phyloP scores from a whole-genome alignment of 108 stramenopile species.

The Parietichytrium sp. region DNA sequence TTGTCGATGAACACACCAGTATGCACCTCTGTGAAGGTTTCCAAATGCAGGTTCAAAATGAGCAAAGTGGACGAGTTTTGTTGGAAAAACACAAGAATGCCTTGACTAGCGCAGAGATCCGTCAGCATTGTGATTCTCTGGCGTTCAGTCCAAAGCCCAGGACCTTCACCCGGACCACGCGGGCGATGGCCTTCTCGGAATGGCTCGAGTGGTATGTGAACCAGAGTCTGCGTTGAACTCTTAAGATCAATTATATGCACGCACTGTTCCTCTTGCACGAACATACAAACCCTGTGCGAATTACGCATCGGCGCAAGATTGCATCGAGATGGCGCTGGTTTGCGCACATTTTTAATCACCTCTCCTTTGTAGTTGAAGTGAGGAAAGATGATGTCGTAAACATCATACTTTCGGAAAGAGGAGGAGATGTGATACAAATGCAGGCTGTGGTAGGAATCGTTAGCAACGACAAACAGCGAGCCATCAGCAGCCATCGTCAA shows the following conservation, averaged over 20 bases:
- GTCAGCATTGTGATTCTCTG: constrained; percentile 20
- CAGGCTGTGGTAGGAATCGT: constrained; percentile 26
- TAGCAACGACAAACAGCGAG: background rate
- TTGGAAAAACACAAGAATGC: background rate
- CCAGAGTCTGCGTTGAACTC: background rate
- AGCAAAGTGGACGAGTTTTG: background rate
- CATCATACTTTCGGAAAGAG: background rate
- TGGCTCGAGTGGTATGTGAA: background rate
- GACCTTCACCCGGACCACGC: background rate
- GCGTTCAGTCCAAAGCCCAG: constrained; percentile 28
- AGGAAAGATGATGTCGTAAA: background rate
- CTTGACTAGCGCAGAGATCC: background rate
- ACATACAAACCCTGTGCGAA: background rate
- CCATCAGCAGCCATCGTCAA: background rate
- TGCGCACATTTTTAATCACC: background rate
- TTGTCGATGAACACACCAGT: background rate
- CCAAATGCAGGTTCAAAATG: background rate
- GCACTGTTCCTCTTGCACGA: constrained; percentile 24
- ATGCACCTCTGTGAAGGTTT: constrained; percentile 3
- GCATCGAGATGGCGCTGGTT: constrained; percentile 5
- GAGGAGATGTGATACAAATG: background rate
- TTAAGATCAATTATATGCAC: constrained; percentile 3
- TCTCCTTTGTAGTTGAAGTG: constrained; percentile 8
- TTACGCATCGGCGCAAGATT: background rate
- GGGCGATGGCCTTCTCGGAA: background rate